Evolutionary conservation across 2,329 filamentous ascomycete species (phyloP), one percentile per base, ranked within the genome.

Genomic region (Trichoderma sp.): DNA sequence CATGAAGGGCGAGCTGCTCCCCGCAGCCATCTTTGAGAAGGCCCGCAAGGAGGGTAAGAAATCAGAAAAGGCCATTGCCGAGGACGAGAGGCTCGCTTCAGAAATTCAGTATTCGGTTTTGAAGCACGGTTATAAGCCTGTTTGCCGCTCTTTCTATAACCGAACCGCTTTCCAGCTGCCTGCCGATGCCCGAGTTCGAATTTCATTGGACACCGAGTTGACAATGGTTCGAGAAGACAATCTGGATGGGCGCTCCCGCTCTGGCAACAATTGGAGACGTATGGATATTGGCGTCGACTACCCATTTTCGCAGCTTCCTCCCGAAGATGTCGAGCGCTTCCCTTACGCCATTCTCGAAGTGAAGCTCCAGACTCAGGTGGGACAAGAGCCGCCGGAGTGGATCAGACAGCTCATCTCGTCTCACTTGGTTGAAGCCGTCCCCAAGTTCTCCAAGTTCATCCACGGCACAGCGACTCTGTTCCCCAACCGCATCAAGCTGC

Each of bases 391-490:
- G 16, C 96, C 96, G 0, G 92, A 96, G 77, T 99, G 96, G 96
- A 95, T 99, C 74, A 91, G 94, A 27, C 93, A 98, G 77, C 86
- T 99, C 63, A 97, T 94, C 56, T 87, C 93, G 14, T 97, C 94
- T 72, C 96, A 99, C 82, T 86, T 99, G 19, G 96, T 99, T 2
- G 96, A 99, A 82, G 94, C 96, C n/a, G 94, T 99, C 2, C 96
- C 96, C 71, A 99, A 99, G 78, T 99, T 98, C 81, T 97, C 94
- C 77, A 99, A 99, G 82, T 99, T 98, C 79, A 98, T 99, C 70
- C 96, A 99, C 79, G 96, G 96, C 70, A 94, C 91, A 1, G 95
- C 95, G 11, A 92, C 89, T 13, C 82, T 99, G 57, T 96, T 97
- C 79, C 94, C 94, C 0, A 87, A 90, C 56, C 89, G 92, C 68